A percentile compares a stretch with the other conserved stretches of the same genome.
These are phyloP conservation scores for Calonectria crousiana DNA, from an alignment of 2,329 filamentous ascomycete genomes.

Conservation along the genomic window DNA sequence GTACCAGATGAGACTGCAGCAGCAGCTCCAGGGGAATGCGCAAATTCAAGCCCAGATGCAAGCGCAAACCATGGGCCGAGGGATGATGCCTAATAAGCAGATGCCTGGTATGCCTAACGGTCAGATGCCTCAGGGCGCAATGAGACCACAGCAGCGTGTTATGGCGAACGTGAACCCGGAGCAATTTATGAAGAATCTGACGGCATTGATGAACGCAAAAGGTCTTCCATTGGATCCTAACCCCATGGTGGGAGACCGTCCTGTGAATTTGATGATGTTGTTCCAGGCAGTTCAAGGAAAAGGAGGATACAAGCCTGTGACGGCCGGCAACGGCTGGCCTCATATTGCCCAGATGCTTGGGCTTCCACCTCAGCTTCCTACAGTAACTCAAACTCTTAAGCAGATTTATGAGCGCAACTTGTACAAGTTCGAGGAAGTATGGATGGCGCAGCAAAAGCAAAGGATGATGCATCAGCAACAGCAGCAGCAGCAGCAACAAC, in stretches of 20 bases:
- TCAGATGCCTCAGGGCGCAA: conserved; percentile 63
- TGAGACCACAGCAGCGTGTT: conserved; percentile 63
- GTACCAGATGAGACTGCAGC: conserved; percentile 87
- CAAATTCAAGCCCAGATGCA: conserved; percentile 67
- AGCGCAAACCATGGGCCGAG: conserved; percentile 57
- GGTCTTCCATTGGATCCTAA: conserved; percentile 80
- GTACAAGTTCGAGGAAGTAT: conserved; percentile 80
- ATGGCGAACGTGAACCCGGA: conserved; percentile 68
- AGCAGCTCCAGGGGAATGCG: conserved; percentile 73
- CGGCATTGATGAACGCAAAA: conserved; percentile 81
- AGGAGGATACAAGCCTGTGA: conserved; percentile 82
- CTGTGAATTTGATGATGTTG: conserved; percentile 79
- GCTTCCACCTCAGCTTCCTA: conserved; percentile 73
- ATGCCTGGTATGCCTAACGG: conserved; percentile 65
- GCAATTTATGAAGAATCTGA: conserved; percentile 80
- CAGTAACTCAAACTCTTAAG: conserved; percentile 77
- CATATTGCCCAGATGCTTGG: conserved; percentile 75
- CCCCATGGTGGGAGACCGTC: conserved; percentile 79
- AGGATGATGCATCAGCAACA: conserved; percentile 66
- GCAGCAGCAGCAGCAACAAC: conserved; percentile 51
- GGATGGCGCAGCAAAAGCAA: conserved; percentile 67
- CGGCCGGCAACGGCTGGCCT: conserved; percentile 78
- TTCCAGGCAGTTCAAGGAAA: conserved; percentile 81
- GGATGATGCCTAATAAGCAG: conserved; percentile 66
- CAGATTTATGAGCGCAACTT: conserved; percentile 82